Evolutionary conservation across 2,329 filamentous ascomycete genomes (phyloP).

Genomic region (Colletotrichum sp.): DNA sequence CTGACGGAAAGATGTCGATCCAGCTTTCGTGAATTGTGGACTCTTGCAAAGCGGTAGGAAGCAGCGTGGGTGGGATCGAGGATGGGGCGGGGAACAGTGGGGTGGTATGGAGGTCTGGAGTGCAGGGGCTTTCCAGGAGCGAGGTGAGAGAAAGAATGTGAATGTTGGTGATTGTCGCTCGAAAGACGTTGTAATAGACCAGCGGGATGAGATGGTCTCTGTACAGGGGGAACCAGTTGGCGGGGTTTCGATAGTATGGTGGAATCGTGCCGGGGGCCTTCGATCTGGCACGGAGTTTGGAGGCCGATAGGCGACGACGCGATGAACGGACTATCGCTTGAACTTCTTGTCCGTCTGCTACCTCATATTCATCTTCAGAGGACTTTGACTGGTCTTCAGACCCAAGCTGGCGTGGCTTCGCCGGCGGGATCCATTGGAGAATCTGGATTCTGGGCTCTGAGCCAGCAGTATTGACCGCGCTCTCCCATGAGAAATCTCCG

Average conservation of each 20-base stretch:
- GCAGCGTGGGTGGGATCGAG: constrained; percentile 25
- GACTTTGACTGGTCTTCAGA: neutral
- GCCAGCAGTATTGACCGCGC: neutral
- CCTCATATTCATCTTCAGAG: neutral
- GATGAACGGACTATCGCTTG: neutral
- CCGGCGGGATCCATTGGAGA: neutral
- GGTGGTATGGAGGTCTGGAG: constrained; percentile 17
- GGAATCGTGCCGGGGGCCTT: neutral
- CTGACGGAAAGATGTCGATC: constrained; percentile 36
- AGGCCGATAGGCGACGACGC: neutral
- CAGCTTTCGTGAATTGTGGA: constrained; percentile 29
- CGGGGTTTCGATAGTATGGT: neutral
- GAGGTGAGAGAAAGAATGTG: constrained; percentile 29
- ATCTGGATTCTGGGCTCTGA: neutral
- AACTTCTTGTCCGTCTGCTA: neutral
- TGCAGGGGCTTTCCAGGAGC: constrained; percentile 21
- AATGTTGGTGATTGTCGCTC: constrained; percentile 37
- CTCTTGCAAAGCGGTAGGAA: constrained; percentile 27
- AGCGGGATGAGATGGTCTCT: constrained; percentile 36
- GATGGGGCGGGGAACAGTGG: constrained; percentile 24
- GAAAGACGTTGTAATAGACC: constrained; percentile 41
- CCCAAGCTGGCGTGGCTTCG: neutral
- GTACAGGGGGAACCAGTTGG: constrained; percentile 25
- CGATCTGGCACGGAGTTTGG: neutral
- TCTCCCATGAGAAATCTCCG: neutral